A percentile compares a stretch with the other conserved stretches of the same genome.
phyloP scores from a whole-genome alignment of 2,329 filamentous ascomycete species.

The Phialocephala subalpina region DNA sequence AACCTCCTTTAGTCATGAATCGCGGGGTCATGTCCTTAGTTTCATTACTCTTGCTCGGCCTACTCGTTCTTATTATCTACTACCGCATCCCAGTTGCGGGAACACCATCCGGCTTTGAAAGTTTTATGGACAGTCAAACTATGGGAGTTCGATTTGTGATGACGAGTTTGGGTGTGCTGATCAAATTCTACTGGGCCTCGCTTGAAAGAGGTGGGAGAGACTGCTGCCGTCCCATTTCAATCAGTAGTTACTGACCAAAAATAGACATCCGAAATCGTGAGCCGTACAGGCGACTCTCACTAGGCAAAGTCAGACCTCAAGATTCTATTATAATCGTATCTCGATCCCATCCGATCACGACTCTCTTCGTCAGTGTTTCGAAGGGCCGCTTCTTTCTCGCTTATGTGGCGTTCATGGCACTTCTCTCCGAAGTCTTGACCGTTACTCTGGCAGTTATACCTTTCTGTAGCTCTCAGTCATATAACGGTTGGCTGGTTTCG shows the following conservation, averaged over 20 bases:
- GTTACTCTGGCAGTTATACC: constrained; percentile 13
- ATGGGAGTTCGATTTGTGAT: constrained; percentile 18
- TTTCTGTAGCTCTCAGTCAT: constrained; percentile 4
- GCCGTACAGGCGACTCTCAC: constrained; percentile 1
- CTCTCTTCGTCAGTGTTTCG: neutral
- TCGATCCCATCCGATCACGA: constrained; percentile 8
- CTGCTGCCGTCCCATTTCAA: neutral
- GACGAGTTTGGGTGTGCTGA: constrained; percentile 17
- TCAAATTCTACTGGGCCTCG: constrained; percentile 12
- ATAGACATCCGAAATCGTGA: constrained; percentile 18
- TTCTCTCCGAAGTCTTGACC: neutral
- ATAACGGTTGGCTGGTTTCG: constrained; percentile 11
- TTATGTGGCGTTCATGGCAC: neutral
- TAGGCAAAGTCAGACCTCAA: constrained; percentile 9
- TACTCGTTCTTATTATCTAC: neutral
- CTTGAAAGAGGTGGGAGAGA: constrained; percentile 11
- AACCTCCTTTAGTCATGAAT: neutral
- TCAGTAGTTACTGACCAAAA: neutral
- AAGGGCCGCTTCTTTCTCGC: constrained; percentile 5
- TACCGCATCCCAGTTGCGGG: neutral
- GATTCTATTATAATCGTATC: neutral
- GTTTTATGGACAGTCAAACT: constrained; percentile 15
- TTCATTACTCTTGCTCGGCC: neutral
- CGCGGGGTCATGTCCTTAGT: neutral
- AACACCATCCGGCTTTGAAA: neutral